Evolutionary conservation across 1,284 basidiomycete genomes (phyloP), one percentile per base, ranked within the genome.

Genomic region (Rhodotorula sp.): DNA sequence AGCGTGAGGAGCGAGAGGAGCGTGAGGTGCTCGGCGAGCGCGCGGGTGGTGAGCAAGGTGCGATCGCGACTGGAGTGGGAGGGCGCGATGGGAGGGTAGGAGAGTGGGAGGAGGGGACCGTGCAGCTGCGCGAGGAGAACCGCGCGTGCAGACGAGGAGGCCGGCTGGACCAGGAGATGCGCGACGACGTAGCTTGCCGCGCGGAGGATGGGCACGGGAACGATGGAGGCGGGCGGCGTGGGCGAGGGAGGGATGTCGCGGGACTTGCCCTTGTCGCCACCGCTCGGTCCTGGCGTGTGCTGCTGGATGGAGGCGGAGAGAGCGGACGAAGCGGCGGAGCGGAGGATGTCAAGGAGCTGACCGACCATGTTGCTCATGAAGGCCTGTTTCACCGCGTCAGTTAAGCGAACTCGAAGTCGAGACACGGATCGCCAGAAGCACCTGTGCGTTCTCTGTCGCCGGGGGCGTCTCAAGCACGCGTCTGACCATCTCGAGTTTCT

Each of bases 181-280:
- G 89, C 88, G 46, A 92, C 78, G 2, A 87, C 81, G 79, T 90
- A 91, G 4, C 89, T 86, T 8, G 88, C 87, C 0, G 88, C 89
- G 49, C 88, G 85, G 71, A 83, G 84, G 77, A 89, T 86, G 19
- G 71, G 68, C 4, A 57, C 45, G 0, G 76, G 77, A 12, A 67
- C 55, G 52, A 21, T n/a, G 10, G 25, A 45, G 8, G 67, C 59
- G 1, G 52, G 86, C 82, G 10, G 23, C 12, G 42, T 7, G 25
- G 49, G 52, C 5, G 61, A 19, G 0, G 21, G 41, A 14, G n/a
- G 34, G 1, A 42, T 56, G 60, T 42, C 34, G 45, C 61, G 49
- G 4, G 56, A 34, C 27, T 64, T 68, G 50, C 67, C 61, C 45
- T 63, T 63, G n/a, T 3, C 9, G 19, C 5, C 0, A 10, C 25